These are phyloP conservation scores for Syzygium oleosum DNA, from an alignment of 345 rosid genomes.

Conservation along the genomic window DNA sequence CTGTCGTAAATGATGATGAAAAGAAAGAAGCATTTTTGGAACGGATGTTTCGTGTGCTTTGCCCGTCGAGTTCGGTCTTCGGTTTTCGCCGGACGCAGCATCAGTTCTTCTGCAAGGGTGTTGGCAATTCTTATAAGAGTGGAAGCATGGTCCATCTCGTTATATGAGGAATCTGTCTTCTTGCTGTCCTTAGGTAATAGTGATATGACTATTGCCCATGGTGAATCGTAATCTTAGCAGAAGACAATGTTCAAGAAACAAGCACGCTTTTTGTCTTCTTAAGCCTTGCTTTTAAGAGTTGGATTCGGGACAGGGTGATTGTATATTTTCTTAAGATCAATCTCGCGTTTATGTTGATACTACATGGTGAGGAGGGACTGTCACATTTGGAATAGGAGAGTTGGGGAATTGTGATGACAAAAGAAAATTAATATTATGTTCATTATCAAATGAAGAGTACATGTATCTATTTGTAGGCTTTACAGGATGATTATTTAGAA, in stretches of 20 bases:
- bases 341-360: neutral
- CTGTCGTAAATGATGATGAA: neutral
- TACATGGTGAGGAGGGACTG: neutral
- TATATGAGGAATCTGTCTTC: neutral
- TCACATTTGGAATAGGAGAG: neutral
- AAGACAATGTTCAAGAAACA: neutral
- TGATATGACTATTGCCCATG: neutral
- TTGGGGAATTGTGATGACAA: neutral
- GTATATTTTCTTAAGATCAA: no score
- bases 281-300: neutral
- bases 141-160: neutral
- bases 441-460: neutral
- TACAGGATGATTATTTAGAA: neutral
- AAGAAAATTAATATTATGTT: no score
- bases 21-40: neutral
- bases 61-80: neutral
- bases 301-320: neutral
- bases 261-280: neutral
- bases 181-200: neutral
- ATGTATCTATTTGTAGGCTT: neutral
- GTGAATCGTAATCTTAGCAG: neutral
- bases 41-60: neutral
- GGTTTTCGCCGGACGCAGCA: neutral
- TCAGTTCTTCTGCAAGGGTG: neutral
- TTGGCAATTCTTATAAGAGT: neutral